Conservation (phyloP, 371 early-diverging fungal species). For the Amoeboaphelidium protococcarum region DNA sequence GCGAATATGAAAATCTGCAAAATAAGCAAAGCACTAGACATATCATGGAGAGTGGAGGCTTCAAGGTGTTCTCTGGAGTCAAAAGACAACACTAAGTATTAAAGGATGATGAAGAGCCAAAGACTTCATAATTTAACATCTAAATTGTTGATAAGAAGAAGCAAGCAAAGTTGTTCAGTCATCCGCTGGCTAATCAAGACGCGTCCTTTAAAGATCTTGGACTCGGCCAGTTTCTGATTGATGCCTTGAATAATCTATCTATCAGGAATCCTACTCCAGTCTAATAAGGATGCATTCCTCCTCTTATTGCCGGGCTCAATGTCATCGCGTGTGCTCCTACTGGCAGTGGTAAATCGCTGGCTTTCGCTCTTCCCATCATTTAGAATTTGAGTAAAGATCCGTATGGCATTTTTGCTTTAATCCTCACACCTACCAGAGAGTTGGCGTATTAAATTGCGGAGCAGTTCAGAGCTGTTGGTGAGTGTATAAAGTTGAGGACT, state of each 20-base stretch:
- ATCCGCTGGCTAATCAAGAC: no score
- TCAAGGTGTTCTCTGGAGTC: no score
- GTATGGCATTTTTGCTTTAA: conserved; percentile 65
- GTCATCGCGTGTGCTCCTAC: conserved; percentile 93
- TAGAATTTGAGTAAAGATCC: conserved; percentile 72
- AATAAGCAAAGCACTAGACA: no score
- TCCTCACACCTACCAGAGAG: conserved; percentile 95
- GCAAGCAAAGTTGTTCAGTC: no score
- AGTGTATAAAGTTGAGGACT: conserved; percentile 69
- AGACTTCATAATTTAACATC: no score
- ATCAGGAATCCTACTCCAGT: not conserved
- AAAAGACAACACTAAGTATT: no score
- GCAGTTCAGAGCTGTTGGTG: conserved; percentile 71
- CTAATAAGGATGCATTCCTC: not conserved
- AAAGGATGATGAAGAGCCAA: no score
- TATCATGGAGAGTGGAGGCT: no score
- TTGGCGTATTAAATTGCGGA: conserved; percentile 84
- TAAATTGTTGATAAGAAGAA: no score
- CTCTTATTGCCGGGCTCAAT: conserved; percentile 25
- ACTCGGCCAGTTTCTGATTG: not conserved
- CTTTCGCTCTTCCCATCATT: conserved; percentile 86
- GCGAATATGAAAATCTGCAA: no score
- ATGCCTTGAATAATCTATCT: not conserved
- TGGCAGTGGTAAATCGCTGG: conserved; percentile 94
- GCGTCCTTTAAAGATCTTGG: not conserved